Evolutionary conservation across 139 green algal genomes (phyloP), one percentile per base, ranked within the genome.

Genomic region (Closterium sp.): DNA sequence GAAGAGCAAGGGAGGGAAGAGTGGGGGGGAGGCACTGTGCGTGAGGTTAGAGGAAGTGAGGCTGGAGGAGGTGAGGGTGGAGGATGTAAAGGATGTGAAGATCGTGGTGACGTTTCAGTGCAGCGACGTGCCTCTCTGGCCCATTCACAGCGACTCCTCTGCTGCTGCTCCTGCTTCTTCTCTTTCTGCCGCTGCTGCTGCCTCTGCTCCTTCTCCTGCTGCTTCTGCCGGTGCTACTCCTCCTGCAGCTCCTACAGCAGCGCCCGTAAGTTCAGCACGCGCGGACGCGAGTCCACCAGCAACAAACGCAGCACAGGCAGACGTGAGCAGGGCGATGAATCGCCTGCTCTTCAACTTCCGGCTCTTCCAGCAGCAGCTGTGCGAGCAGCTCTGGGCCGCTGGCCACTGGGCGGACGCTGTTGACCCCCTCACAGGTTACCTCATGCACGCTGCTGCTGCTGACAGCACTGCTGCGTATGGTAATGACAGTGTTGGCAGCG

Each of bases 281-380:
- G 55, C 55, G 4, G 55, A 12, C 16, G 1, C 25, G 55, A 76
- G 55, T 76, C 55, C 55, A 25, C 16, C 55, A 76, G 55, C 4
- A 3, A 6, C 55, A 28, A 19, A 2, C 55, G 10, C 16, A 34
- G 10, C 84, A 33, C 31, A 90, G 87, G 31, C 43, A 23, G 33
- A 33, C 34, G 88, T 34, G 64, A 43, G 81, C n/a, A 91, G 86
- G 55, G 94, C 96, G 89, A 96, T 96, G 95, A 95, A 96, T 69
- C 87, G 88, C 28, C 87, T 96, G 90, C 90, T 96, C 33, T 88
- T 90, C 19, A n/a, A 21, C 38, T 96, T 96, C 31, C 84, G 96
- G 33, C 21, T 69, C 34, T 96, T 91, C 91, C 87, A 94, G 36
- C 30, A 21, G 32, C n/a, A 87, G 31, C 32, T 92, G 9, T 92